These are phyloP conservation scores for Talaromyces wortmannii DNA, from an alignment of 495 filamentous ascomycete species.

Conservation along the genomic window DNA sequence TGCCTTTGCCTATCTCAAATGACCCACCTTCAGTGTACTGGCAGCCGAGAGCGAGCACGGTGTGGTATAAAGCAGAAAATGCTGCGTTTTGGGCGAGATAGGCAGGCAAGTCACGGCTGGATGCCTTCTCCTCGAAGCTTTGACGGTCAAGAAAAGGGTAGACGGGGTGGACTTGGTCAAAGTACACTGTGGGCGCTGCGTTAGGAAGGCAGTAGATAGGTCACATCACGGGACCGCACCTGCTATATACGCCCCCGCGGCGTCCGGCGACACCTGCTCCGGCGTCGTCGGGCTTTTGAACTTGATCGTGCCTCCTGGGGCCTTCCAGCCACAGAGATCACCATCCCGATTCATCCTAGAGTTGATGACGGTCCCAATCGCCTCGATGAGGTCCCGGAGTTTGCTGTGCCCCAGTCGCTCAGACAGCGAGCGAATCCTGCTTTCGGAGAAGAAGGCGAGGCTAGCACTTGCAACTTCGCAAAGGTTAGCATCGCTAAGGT, in stretches of 20 bases:
- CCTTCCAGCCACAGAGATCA: not conserved
- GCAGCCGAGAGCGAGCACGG: conserved; percentile 28
- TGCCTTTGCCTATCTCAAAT: conserved; percentile 24
- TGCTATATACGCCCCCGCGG: conserved; percentile 2
- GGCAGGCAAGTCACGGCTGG: conserved; percentile 4
- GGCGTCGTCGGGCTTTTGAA: conserved; percentile 4
- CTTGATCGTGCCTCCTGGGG: not conserved
- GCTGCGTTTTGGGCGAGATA: conserved; percentile 6
- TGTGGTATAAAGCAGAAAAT: conserved; percentile 26
- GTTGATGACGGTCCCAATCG: conserved; percentile 14
- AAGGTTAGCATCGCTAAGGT: not conserved
- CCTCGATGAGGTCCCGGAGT: conserved; percentile 25
- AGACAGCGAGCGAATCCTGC: conserved; percentile 20
- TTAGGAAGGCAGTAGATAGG: not conserved
- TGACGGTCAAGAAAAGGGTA: conserved; percentile 26
- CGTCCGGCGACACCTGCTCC: not conserved
- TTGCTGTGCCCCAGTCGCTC: conserved; percentile 19
- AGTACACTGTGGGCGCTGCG: conserved; percentile 16
- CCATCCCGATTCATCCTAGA: conserved; percentile 5
- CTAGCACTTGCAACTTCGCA: conserved; percentile 19
- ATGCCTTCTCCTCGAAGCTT: conserved; percentile 18
- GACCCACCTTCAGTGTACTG: conserved; percentile 22
- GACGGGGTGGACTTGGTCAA: conserved; percentile 23
- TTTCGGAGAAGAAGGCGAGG: conserved; percentile 29
- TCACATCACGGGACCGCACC: not conserved